Evolutionary conservation across 441 rosid species (phyloP), one percentile per base, ranked within the genome.

Genomic region (Eruca vesicaria): DNA sequence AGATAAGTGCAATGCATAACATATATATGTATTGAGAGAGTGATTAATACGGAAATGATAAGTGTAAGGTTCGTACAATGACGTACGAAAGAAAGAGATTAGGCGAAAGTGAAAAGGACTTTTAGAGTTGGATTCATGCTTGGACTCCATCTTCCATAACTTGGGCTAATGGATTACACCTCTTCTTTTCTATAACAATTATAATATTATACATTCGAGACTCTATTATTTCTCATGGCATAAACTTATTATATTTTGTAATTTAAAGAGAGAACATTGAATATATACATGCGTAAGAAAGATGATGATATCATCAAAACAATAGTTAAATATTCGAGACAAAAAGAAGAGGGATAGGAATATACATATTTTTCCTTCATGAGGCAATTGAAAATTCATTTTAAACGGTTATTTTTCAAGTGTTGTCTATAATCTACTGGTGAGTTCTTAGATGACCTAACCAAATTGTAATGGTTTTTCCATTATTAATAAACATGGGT

Each of bases 81-180:
- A 69, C 78, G 78, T 78, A 73, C 78, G 71, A 68, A 56, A 68
- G 41, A 29, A 52, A 45, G 68, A 52, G 53, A 67, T 67, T 77
- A 73, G 66, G 66, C 61, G 12, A 63, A 57, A 67, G 66, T 72
- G 66, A 78, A 67, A 66, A 71, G 1, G 15, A 52, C 23, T 16
- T 60, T 32, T 21, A 9, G 58, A 78, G 75, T 57, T 73, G 81
- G 81, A 72, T 78, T 78, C 78, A 78, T 78, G 75, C 81, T 78
- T 45, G 75, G 81, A 78, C 71, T 72, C 81, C 81, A 78, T 78
- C 80, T 78, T 78, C 81, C 78, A 73, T 36, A 73, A 35, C 81
- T 73, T 65, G 9, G 81, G 81, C 71, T 69, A 78, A 73, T 78
- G 81, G 75, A 69, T 73, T 74, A 78, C 78, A 78, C 81, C 75